Evolutionary conservation across 495 filamentous ascomycete genomes (phyloP).

Genomic region (Penicillium parvum): DNA sequence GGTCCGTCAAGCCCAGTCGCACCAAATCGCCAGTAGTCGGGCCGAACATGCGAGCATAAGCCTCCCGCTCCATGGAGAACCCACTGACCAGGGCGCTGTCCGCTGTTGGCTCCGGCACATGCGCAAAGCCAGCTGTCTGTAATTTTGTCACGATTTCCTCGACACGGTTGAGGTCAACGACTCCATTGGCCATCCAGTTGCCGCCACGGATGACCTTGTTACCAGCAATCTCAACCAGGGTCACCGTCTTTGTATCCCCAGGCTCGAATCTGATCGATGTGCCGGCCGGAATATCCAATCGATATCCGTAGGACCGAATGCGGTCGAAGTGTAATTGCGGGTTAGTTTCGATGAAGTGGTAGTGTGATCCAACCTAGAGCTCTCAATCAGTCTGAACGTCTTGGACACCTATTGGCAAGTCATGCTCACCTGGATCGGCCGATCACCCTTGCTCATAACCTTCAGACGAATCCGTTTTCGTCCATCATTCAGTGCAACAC

Average conservation of each 20-base stretch:
- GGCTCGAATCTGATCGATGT: conserved; percentile 95
- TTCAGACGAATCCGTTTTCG: conserved; percentile 66
- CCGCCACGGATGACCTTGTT: conserved; percentile 79
- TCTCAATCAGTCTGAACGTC: neutral
- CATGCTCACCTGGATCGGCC: conserved; percentile 72
- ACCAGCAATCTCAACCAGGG: conserved; percentile 85
- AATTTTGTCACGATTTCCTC: conserved; percentile 66
- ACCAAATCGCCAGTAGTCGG: conserved; percentile 86
- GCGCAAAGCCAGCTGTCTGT: conserved; percentile 68
- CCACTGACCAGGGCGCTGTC: conserved; percentile 53
- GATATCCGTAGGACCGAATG: conserved; percentile 73
- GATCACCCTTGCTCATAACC: conserved; percentile 83
- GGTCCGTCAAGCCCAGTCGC: conserved; percentile 74
- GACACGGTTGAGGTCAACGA: conserved; percentile 55
- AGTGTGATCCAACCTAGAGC: conserved; percentile 80
- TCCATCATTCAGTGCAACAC: conserved; percentile 67
- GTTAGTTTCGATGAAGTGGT: conserved; percentile 94
- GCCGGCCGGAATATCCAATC: conserved; percentile 86
- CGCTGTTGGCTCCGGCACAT: conserved; percentile 58
- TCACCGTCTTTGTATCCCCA: conserved; percentile 90
- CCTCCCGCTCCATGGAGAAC: conserved; percentile 68
- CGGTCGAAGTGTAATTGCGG: conserved; percentile 89
- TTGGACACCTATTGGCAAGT: no score
- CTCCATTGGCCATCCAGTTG: conserved; percentile 71
- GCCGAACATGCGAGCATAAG: conserved; percentile 86